Evolutionary conservation across 1,284 basidiomycete genomes (phyloP).

Genomic region (Phlebopus sp.): DNA sequence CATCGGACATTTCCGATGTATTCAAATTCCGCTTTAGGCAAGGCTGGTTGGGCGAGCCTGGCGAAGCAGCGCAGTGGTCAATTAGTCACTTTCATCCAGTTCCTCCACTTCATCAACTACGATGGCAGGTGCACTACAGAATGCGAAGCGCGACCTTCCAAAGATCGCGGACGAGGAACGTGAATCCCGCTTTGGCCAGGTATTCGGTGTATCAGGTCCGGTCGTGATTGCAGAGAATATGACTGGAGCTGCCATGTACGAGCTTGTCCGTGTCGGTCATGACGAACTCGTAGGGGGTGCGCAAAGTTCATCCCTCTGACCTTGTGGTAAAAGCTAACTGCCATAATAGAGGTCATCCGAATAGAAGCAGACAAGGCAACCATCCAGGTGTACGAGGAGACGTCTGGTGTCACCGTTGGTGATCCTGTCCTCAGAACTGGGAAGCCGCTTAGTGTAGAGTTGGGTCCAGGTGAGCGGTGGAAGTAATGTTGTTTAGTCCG

Average conservation of each 20-base stretch:
- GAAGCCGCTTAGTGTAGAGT: constrained; percentile 95
- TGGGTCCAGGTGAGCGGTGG: constrained; percentile 78
- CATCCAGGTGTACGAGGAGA: constrained; percentile 99
- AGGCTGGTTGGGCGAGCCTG: constrained; percentile 4
- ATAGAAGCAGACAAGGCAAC: constrained; percentile 97
- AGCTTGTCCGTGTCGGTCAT: constrained; percentile 93
- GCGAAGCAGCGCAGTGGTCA: not conserved
- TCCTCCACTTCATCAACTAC: constrained; percentile 18
- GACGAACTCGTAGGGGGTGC: constrained; percentile 94
- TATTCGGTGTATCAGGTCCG: constrained; percentile 93
- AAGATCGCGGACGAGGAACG: constrained; percentile 89
- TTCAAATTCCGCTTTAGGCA: constrained; percentile 33
- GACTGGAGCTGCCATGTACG: constrained; percentile 96
- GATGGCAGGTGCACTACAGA: constrained; percentile 90
- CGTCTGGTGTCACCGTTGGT: constrained; percentile 95
- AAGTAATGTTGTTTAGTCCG: not conserved
- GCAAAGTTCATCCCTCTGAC: constrained; percentile 24
- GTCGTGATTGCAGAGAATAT: constrained; percentile 98
- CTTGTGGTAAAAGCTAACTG: constrained; percentile 16
- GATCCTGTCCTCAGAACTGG: constrained; percentile 97
- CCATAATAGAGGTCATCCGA: constrained; percentile 84
- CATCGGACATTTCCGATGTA: constrained; percentile 25
- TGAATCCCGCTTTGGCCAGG: constrained; percentile 86
- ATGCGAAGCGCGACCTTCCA: constrained; percentile 82
- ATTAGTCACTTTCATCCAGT: not conserved